Percentiles rank a stretch among this genome's conserved stretches.
Evolutionary conservation across 2,329 filamentous ascomycete species (phyloP).

Genomic region (Fusarium solani-melongenae): DNA sequence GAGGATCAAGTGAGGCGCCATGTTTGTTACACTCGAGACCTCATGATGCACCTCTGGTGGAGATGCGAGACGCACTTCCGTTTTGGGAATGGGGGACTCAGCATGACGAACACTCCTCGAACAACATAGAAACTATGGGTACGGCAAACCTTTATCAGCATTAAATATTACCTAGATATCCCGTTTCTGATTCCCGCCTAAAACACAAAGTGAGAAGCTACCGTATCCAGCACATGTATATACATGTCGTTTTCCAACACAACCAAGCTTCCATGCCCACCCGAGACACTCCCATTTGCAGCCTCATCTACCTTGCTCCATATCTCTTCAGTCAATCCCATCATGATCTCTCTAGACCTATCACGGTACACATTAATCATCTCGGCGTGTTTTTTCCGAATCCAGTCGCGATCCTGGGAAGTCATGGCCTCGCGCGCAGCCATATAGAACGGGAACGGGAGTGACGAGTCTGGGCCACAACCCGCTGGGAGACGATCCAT

Average conservation of each 20-base stretch:
- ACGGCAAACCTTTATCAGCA: background rate
- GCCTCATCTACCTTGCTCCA: constrained; percentile 4
- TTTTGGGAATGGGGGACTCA: background rate
- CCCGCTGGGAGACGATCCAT: background rate
- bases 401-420: background rate
- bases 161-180: background rate
- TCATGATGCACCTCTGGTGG: constrained; percentile 10
- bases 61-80: background rate
- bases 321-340: constrained; percentile 14
- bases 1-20: background rate
- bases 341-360: constrained; percentile 9
- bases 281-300: background rate
- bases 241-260: background rate
- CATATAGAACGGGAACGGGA: background rate
- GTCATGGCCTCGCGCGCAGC: background rate
- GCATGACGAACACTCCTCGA: background rate
- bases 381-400: background rate
- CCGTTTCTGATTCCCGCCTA: background rate
- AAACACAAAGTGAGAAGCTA: background rate
- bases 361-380: constrained; percentile 10
- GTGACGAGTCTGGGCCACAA: background rate
- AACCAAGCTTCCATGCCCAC: background rate
- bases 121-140: background rate
- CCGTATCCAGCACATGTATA: background rate
- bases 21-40: background rate